Conservation (phyloP, 2,329 filamentous ascomycete genomes). For the Epichloe sibirici region DNA sequence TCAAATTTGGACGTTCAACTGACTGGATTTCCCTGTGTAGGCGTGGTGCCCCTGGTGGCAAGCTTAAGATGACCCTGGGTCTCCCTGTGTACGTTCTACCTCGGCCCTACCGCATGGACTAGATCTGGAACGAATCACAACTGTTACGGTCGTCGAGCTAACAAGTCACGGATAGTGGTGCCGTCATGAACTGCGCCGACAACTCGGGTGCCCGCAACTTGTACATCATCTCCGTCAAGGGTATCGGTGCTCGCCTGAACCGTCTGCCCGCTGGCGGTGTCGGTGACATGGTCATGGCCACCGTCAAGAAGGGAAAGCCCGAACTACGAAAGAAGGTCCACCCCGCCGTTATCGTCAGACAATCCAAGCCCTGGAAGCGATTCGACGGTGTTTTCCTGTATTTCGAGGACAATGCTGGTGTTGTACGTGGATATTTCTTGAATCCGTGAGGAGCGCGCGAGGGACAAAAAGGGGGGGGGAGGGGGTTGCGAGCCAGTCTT, state of each 20-base stretch:
- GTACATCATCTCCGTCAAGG: slow-evolving; percentile 99
- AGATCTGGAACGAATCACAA: slow-evolving; percentile 1
- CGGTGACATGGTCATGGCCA: slow-evolving; percentile 99
- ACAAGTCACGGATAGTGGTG: slow-evolving; percentile 51
- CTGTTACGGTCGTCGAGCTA: not conserved
- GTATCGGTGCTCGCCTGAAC: slow-evolving; percentile 95
- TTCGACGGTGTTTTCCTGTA: slow-evolving; percentile 98
- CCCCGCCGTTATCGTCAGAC: slow-evolving; percentile 96
- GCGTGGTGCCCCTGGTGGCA: slow-evolving; percentile 94
- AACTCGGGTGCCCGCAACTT: slow-evolving; percentile 98
- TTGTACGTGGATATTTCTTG: slow-evolving; percentile 48
- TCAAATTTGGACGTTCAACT: not conserved
- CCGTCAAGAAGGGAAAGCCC: slow-evolving; percentile 99
- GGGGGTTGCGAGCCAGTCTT: no score
- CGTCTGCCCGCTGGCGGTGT: slow-evolving; percentile 94
- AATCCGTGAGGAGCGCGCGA: not conserved
- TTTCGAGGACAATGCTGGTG: slow-evolving; percentile 99
- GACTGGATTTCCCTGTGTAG: slow-evolving; percentile 22
- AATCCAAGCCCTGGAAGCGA: slow-evolving; percentile 99
- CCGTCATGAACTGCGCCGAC: slow-evolving; percentile 99
- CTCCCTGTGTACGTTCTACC: slow-evolving; percentile 77
- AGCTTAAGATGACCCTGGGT: slow-evolving; percentile 99
- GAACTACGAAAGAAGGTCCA: slow-evolving; percentile 99
- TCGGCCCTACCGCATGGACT: slow-evolving; percentile 1
- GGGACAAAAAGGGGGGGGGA: no score